phyloP scores from a whole-genome alignment of 495 filamentous ascomycete species.

The Aspergillus ellipticus region DNA sequence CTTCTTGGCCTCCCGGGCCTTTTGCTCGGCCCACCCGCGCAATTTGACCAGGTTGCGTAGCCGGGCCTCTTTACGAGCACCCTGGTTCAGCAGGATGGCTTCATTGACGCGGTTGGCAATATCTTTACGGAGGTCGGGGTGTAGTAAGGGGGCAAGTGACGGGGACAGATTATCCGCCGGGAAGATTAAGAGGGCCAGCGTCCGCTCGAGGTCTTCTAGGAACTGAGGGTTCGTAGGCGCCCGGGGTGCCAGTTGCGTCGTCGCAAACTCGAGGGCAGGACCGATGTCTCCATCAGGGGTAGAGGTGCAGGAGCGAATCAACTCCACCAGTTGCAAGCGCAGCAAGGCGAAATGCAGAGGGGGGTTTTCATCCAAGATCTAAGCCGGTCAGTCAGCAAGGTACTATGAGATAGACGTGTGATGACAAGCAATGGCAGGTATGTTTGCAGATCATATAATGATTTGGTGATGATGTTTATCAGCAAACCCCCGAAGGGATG shows the following conservation, averaged over 20 bases:
- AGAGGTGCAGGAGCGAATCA: constrained; percentile 73
- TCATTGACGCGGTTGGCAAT: constrained; percentile 84
- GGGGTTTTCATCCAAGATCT: constrained; percentile 85
- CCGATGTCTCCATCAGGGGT: constrained; percentile 68
- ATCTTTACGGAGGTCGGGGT: constrained; percentile 74
- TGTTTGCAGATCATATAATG: constrained; percentile 80
- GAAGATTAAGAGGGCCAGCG: constrained; percentile 89
- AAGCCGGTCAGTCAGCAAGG: constrained; percentile 29
- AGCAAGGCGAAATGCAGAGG: constrained; percentile 88
- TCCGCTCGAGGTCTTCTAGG: constrained; percentile 82
- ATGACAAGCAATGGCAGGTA: constrained; percentile 9
- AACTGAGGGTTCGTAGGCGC: constrained; percentile 79
- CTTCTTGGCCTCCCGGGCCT: constrained; percentile 67
- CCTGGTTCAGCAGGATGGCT: constrained; percentile 71
- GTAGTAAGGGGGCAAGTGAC: constrained; percentile 68
- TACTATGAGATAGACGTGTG: constrained; percentile 13
- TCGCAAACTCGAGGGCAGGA: constrained; percentile 83
- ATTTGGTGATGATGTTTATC: constrained; percentile 84
- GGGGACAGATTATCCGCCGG: constrained; percentile 71
- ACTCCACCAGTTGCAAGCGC: constrained; percentile 85
- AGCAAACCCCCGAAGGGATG: constrained; percentile 72
- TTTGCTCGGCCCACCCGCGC: constrained; percentile 80
- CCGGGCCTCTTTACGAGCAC: constrained; percentile 70
- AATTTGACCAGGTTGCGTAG: constrained; percentile 75
- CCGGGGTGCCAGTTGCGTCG: constrained; percentile 77